A percentile compares a stretch with the other conserved stretches of the same genome.
Evolutionary conservation across 148 eudicot species (phyloP).

Genomic region (Spergularia bocconei): DNA sequence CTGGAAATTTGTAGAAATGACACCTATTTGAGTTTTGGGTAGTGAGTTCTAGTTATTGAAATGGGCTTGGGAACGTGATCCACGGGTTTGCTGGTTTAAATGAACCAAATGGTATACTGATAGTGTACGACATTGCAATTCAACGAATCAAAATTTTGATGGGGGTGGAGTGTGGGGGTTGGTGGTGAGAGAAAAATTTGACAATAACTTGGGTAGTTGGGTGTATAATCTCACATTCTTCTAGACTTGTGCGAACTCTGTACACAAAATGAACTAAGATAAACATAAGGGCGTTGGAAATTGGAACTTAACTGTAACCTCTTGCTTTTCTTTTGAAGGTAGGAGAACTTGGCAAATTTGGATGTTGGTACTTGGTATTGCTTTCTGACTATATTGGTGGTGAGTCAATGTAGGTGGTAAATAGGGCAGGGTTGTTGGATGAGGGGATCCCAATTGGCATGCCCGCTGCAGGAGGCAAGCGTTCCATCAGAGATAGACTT

Average conservation of each 20-base stretch:
- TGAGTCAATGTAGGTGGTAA: constrained; percentile 57
- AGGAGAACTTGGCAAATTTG: constrained; percentile 3
- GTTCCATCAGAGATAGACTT: constrained; percentile 60
- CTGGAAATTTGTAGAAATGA: too few species aligned
- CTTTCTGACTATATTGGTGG: constrained; percentile 15
- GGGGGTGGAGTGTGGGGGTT: not conserved
- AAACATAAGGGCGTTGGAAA: not conserved
- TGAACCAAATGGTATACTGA: not conserved
- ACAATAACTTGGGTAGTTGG: not conserved
- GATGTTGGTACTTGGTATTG: not conserved
- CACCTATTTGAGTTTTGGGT: too few species aligned
- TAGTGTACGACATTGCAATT: not conserved
- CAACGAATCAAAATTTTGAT: not conserved
- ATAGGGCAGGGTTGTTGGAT: constrained; percentile 48
- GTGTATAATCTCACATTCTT: not conserved
- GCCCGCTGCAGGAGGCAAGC: constrained; percentile 50
- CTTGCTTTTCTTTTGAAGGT: not conserved
- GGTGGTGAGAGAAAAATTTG: not conserved
- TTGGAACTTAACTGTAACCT: not conserved
- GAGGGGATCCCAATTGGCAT: constrained; percentile 31
- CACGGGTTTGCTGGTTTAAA: not conserved
- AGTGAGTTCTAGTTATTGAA: too few species aligned
- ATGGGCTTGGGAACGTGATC: not conserved
- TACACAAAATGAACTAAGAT: not conserved
- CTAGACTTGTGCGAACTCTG: not conserved